Evolutionary conservation across 75 land plant species (phyloP).

Genomic region (Chamaecyparis obtusa): DNA sequence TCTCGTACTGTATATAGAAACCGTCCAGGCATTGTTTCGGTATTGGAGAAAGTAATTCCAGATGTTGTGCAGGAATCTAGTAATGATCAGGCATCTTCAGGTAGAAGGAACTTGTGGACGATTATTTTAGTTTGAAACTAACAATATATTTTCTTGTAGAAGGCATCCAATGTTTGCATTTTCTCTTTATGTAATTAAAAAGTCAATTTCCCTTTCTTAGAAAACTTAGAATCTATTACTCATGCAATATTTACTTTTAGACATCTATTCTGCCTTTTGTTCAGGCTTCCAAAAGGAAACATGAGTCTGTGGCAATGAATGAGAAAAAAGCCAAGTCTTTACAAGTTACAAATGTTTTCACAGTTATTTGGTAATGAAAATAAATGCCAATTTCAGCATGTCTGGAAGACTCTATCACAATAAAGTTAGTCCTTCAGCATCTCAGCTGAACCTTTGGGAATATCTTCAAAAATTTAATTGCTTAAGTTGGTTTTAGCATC

Average conservation of each 20-base stretch:
- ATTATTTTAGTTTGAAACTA: neutral
- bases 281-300: neutral
- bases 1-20: neutral
- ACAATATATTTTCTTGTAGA: neutral
- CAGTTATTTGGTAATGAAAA: no score
- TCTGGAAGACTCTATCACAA: neutral
- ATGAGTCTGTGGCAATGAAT: neutral
- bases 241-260: neutral
- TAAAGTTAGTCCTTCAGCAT: neutral
- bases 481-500: neutral
- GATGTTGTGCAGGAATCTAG: conserved; percentile 1
- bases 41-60: neutral
- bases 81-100: neutral
- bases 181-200: neutral
- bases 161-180: neutral
- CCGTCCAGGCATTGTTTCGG: neutral
- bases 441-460: neutral
- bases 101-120: neutral
- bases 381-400: neutral
- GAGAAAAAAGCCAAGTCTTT: neutral
- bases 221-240: neutral
- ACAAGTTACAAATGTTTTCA: neutral
- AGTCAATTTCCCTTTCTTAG: neutral
- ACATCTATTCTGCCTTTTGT: neutral
- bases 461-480: neutral